Percentiles rank a stretch among this genome's conserved stretches.
phyloP scores from a whole-genome alignment of 2,329 filamentous ascomycete genomes.

The Fusarium tricinctum region DNA sequence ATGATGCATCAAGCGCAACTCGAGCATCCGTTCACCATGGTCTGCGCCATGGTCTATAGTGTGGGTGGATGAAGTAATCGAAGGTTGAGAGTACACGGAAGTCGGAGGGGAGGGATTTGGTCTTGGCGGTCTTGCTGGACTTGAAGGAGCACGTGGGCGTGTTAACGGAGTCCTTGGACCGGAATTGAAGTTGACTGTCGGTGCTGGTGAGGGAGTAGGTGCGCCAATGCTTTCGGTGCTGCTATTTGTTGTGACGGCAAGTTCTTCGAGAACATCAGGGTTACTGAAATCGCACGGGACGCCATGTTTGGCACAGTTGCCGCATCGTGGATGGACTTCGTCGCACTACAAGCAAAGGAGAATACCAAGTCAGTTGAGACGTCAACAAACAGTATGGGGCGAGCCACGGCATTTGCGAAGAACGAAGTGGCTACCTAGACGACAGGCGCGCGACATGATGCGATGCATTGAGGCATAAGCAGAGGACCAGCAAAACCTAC shows the following conservation, averaged over 20 bases:
- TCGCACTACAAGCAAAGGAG: constrained; percentile 65
- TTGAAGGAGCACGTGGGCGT: constrained; percentile 43
- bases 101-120: constrained; percentile 50
- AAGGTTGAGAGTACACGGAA: constrained; percentile 53
- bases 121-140: constrained; percentile 36
- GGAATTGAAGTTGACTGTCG: constrained; percentile 38
- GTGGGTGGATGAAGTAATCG: constrained; percentile 47
- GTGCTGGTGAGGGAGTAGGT: constrained; percentile 45
- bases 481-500: constrained; percentile 55
- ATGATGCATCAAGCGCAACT: constrained; percentile 75
- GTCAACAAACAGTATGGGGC: constrained; percentile 4
- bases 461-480: constrained; percentile 22
- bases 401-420: constrained; percentile 10
- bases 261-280: constrained; percentile 62
- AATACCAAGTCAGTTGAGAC: constrained; percentile 30
- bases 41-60: constrained; percentile 54
- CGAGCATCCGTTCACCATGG: constrained; percentile 64
- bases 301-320: constrained; percentile 77
- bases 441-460: constrained; percentile 11
- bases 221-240: constrained; percentile 46
- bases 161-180: constrained; percentile 46
- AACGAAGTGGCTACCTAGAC: constrained; percentile 1
- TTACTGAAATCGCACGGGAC: constrained; percentile 75
- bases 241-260: constrained; percentile 57
- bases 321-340: constrained; percentile 74